Percentiles rank a stretch among this genome's conserved stretches.
phyloP scores from a whole-genome alignment of 345 rosid species.

The Aquilaria sinensis region DNA sequence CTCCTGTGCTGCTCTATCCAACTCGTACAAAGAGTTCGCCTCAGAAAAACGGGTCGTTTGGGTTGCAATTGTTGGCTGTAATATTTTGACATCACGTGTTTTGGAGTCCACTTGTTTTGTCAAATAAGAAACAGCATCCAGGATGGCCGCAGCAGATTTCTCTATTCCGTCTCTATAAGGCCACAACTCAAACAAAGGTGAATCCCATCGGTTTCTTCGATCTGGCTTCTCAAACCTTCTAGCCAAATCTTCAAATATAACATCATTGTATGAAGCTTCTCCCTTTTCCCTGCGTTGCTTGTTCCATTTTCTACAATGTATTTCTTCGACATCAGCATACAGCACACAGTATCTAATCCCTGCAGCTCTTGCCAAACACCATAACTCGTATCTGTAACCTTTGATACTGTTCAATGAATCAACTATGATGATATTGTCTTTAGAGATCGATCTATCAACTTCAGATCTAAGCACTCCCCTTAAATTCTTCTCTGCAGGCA shows the following conservation, averaged over 20 bases:
- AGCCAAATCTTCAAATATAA: conserved; percentile 66
- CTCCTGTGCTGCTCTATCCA: conserved; percentile 89
- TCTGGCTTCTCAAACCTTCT: conserved; percentile 93
- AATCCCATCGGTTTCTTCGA: conserved; percentile 93
- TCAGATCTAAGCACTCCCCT: conserved; percentile 94
- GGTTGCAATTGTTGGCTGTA: conserved; percentile 95
- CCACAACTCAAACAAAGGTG: conserved; percentile 77
- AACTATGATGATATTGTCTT: conserved; percentile 67
- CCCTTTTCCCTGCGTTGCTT: conserved; percentile 60
- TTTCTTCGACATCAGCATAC: conserved; percentile 66
- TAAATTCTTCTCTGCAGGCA: conserved; percentile 87
- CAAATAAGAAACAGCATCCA: conserved; percentile 70
- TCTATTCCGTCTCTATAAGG: conserved; percentile 51
- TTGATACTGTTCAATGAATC: conserved; percentile 95
- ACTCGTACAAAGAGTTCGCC: conserved; percentile 77
- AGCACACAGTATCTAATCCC: conserved; percentile 82
- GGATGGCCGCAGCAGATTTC: conserved; percentile 52
- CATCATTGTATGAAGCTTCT: conserved; percentile 51
- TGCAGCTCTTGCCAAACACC: conserved; percentile 95
- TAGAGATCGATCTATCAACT: conserved; percentile 95
- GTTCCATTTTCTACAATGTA: conserved; percentile 68
- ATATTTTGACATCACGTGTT: conserved; percentile 64
- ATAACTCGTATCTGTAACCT: conserved; percentile 90
- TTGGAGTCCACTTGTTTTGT: conserved; percentile 71
- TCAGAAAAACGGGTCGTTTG: conserved; percentile 61